phyloP scores from a whole-genome alignment of 2,329 filamentous ascomycete species.

The Amesomyces nigricolor region DNA sequence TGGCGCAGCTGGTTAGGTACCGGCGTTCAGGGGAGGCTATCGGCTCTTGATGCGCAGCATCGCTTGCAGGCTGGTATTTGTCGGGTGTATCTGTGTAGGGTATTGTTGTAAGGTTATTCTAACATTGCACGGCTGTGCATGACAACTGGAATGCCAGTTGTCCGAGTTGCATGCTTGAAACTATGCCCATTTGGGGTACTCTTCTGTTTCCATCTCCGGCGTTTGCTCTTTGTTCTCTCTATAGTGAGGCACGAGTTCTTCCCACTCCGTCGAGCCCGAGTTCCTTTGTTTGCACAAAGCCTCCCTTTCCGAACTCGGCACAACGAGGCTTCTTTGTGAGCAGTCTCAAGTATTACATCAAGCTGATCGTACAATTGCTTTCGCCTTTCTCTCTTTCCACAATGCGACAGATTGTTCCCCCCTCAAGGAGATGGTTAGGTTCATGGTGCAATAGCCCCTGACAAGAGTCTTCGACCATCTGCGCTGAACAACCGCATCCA shows the following conservation, averaged over 20 bases:
- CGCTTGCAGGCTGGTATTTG: background rate
- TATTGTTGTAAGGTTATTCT: background rate
- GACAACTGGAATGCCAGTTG: background rate
- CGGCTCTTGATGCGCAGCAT: background rate
- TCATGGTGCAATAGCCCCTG: background rate
- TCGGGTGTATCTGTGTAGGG: background rate
- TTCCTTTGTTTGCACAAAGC: constrained; percentile 3
- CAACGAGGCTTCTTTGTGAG: background rate
- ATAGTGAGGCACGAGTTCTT: background rate
- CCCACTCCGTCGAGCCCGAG: constrained; percentile 2
- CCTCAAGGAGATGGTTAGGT: background rate
- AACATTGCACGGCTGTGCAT: background rate
- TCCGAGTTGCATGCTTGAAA: background rate
- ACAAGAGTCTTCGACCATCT: background rate
- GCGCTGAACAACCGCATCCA: background rate
- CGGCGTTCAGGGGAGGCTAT: too few species aligned
- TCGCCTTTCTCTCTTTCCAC: background rate
- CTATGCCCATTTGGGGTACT: background rate
- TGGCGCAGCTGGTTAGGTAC: too few species aligned
- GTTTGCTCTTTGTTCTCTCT: background rate
- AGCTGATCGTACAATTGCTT: background rate
- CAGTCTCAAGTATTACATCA: background rate
- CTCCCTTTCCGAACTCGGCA: background rate
- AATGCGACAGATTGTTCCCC: background rate
- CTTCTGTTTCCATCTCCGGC: constrained; percentile 1